A percentile compares a stretch with the other conserved stretches of the same genome.
These are phyloP conservation scores for Hypsizygus marmoreus DNA, from an alignment of 768 basidiomycete genomes.

Conservation along the genomic window DNA sequence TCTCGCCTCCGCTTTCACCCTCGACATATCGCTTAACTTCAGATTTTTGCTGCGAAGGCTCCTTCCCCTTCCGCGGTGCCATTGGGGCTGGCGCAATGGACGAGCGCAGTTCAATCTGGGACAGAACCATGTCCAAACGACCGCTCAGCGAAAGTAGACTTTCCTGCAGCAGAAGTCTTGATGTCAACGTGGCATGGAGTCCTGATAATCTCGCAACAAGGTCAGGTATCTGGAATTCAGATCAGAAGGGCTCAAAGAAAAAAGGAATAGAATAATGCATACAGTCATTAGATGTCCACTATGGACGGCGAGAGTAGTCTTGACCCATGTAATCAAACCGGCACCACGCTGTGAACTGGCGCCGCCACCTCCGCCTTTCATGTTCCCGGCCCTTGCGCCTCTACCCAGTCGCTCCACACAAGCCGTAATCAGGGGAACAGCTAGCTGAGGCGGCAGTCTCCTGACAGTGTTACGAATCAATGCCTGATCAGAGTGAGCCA, in stretches of 20 bases:
- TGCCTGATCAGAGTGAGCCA: conserved; percentile 77
- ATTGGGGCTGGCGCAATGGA: conserved; percentile 65
- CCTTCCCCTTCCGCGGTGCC: conserved; percentile 40
- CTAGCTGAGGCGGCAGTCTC: conserved; percentile 82
- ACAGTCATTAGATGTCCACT: conserved; percentile 95
- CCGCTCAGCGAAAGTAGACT: conserved; percentile 85
- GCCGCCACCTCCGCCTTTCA: conserved; percentile 78
- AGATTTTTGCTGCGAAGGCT: conserved; percentile 32
- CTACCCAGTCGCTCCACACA: conserved; percentile 88
- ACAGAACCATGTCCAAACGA: conserved; percentile 89
- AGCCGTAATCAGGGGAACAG: conserved; percentile 81
- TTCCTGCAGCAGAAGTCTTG: conserved; percentile 80
- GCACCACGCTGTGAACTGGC: conserved; percentile 78
- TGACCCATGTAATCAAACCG: conserved; percentile 74
- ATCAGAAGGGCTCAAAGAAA: conserved; percentile 10
- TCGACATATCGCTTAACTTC: conserved; percentile 65
- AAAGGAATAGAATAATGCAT: conserved; percentile 30
- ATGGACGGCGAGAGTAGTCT: conserved; percentile 81
- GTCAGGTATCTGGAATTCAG: conserved; percentile 75
- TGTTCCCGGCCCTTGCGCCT: conserved; percentile 66
- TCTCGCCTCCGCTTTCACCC: conserved; percentile 67
- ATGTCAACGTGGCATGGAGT: conserved; percentile 78
- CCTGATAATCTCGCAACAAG: conserved; percentile 85
- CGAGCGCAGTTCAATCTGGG: conserved; percentile 89
- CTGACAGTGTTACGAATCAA: conserved; percentile 88